Evolutionary conservation across 2,329 filamentous ascomycete species (phyloP), one percentile per base, ranked within the genome.

Genomic region (Epichloe typhina): DNA sequence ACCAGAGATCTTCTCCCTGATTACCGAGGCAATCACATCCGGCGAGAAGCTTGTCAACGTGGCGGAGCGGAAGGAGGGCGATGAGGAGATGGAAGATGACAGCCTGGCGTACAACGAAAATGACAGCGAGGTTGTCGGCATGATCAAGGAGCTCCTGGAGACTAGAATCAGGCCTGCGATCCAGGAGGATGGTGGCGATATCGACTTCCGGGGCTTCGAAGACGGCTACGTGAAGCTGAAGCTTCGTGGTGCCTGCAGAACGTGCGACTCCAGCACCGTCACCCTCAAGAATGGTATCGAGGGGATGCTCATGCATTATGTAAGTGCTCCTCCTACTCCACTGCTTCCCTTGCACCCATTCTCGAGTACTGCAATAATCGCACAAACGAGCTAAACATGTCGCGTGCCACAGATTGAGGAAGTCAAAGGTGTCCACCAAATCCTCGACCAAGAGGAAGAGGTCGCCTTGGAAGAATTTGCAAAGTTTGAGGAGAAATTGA

Each of bases 71-170:
- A 80, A 79, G 53, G 64, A 78, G 56, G 78, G 63, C 58, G 76
- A 70, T 54, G 69, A 55, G 5, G 56, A 55, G 5, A 53, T 50
- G 4, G 69, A 72, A 55, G 78, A 79, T 54, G 88, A 95, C 60
- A 86, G 80, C 53, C 72, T 95, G 48, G 80, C 80, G 21, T 95
- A 91, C 66, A 83, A 91, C 59, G 89, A 95, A 64, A 84, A 94
- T 55, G 93, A 98, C 65, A 84, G 83, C 57, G 93, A 98, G 69
- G 88, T 96, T 11, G 85, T 98, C 8, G 86, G 88, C 53, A 97
- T 97, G 93, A 97, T 98, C 70, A 95, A 97, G 72, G 93, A 98
- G 70, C 73, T 98, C 35, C 75, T 98, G 37, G 93, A 98, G 69
- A 98, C 93, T 26, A 78, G 93, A 55, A 95, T 98, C 62, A 79